Conservation (phyloP, 2,329 filamentous ascomycete species). For the Cladophialophora yegresii region DNA sequence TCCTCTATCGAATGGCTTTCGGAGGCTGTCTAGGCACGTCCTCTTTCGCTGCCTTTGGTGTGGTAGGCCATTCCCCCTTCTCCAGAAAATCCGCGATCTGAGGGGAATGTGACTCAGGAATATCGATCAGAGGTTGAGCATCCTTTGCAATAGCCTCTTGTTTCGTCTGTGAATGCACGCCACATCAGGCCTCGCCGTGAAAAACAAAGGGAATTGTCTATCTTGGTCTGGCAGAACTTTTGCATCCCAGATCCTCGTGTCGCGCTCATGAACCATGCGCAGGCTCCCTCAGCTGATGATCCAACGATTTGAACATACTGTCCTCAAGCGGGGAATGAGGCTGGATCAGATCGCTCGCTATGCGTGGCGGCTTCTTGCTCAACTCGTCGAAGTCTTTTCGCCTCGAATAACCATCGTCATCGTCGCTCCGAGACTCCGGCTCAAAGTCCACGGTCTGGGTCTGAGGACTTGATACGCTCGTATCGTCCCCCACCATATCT, state of each 20-base stretch:
- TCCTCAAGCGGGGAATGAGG: constrained; percentile 27
- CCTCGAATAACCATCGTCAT: neutral
- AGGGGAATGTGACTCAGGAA: neutral
- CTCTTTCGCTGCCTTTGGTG: neutral
- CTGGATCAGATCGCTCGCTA: constrained; percentile 34
- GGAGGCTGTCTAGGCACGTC: neutral
- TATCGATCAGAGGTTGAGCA: neutral
- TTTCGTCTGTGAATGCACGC: neutral
- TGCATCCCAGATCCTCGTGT: neutral
- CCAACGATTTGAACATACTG: constrained; percentile 23
- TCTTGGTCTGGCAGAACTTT: neutral
- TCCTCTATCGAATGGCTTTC: neutral
- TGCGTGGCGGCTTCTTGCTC: constrained; percentile 29
- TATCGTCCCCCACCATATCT: constrained; percentile 22
- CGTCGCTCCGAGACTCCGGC: neutral
- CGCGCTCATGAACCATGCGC: neutral
- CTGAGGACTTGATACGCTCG: constrained; percentile 24
- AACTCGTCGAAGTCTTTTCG: constrained; percentile 1
- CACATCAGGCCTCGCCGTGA: neutral
- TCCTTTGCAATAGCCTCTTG: too few species aligned
- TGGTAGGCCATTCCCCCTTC: neutral
- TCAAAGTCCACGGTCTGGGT: constrained; percentile 18
- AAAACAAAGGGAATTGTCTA: constrained; percentile 9
- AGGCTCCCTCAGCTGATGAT: constrained; percentile 17
- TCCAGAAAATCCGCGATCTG: neutral